A percentile compares a stretch with the other conserved stretches of the same genome.
phyloP scores from a whole-genome alignment of 345 rosid genomes.

The Theobroma cacao region DNA sequence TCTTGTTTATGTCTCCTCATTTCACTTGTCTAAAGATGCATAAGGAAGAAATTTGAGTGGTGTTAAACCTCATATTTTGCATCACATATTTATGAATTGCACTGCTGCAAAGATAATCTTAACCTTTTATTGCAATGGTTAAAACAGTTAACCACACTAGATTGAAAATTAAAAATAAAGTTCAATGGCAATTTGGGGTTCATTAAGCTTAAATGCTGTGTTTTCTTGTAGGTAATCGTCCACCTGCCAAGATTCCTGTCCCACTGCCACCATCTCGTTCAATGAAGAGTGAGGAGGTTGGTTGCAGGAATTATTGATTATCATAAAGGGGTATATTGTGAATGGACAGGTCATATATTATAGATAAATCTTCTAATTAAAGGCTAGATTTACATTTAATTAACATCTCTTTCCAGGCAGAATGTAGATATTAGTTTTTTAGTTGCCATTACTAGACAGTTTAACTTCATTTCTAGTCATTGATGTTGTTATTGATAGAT shows the following conservation, averaged over 20 bases:
- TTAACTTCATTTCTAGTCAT: not conserved
- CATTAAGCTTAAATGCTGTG: slow-evolving; percentile 11
- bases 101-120: not conserved
- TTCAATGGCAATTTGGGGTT: not conserved
- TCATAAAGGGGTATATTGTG: not conserved
- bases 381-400: not conserved
- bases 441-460: not conserved
- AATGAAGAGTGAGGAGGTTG: slow-evolving; percentile 65
- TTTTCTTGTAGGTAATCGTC: slow-evolving; percentile 60
- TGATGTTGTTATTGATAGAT: not conserved
- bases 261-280: slow-evolving; percentile 63
- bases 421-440: not conserved
- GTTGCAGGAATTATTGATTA: slow-evolving; percentile 6
- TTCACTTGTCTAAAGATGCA: not conserved
- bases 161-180: not conserved
- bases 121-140: not conserved
- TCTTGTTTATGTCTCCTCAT: slow-evolving; percentile 5
- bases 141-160: not conserved
- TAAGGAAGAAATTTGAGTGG: not conserved
- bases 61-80: not conserved
- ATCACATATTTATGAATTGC: not conserved
- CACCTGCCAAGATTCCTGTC: slow-evolving; percentile 90
- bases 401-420: not conserved
- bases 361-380: not conserved
- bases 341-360: not conserved